Evolutionary conservation across 1,139 yeast species (phyloP), one percentile per base, ranked within the genome.

Genomic region (Taphrina pruni): DNA sequence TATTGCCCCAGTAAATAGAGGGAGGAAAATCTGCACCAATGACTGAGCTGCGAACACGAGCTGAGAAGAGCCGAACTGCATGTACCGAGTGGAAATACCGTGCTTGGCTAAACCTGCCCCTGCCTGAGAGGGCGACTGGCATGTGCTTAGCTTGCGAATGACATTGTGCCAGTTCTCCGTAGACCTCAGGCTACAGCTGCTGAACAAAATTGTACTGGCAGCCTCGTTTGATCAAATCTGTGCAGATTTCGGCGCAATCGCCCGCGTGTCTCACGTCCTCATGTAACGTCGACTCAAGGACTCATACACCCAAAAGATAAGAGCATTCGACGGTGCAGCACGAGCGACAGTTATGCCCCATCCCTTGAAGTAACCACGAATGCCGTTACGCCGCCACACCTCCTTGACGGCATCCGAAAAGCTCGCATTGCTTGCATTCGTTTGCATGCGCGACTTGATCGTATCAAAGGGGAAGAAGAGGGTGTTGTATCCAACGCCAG

Each of bases 381-480:
- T 67, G 0, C 94, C 94, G 1, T 89, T 81, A 69, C 80, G 77
- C 50, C 77, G 72, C 76, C 81, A 79, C 72, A 86, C 79, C 54
- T 75, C 76, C 65, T 74, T 76, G 6, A 79, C 81, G 26, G 84
- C 84, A 35, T 76, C 74, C 45, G 75, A 69, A 64, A 82, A 79
- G 2, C 76, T 75, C 39, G 52, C 36, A 21, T 57, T 66, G 21
- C 73, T 69, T 21, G 83, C 79, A 70, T 82, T 81, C 0, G 97
- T 92, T 78, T 93, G 99, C 81, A 93, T 88, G 68, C 90, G 86
- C 6, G 94, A 88, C 78, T 93, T 93, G 71, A 93, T 84, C 0
- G 97, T 92, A 77, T 94, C 99, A 0, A 92, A 89, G 0, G 99
- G 99, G 77, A 88, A 93, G 70, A 90, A 82, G 9, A 90, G 85